Evolutionary conservation across 2,329 filamentous ascomycete genomes (phyloP).

Genomic region (Colletotrichum cereale): DNA sequence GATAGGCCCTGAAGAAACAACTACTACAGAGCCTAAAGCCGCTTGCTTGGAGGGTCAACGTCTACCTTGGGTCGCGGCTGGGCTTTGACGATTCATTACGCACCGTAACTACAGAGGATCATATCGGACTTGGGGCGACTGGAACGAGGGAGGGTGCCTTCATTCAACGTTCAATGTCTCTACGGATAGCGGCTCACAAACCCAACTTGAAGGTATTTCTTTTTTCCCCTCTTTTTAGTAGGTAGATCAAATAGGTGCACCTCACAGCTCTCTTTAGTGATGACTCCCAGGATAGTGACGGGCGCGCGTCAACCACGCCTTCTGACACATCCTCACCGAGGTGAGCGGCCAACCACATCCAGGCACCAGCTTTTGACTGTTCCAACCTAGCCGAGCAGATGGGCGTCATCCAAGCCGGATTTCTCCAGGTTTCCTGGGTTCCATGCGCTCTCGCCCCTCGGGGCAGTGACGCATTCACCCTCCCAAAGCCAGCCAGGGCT

Average conservation of each 20-base stretch:
- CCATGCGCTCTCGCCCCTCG: neutral
- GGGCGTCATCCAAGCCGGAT: neutral
- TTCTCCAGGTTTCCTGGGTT: neutral
- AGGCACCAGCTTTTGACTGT: neutral
- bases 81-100: neutral
- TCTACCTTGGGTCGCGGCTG: neutral
- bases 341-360: neutral
- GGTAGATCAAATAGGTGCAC: neutral
- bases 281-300: neutral
- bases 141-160: neutral
- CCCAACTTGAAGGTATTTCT: too few species aligned
- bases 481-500: neutral
- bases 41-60: neutral
- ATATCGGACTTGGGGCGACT: neutral
- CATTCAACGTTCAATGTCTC: neutral
- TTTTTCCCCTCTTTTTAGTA: neutral
- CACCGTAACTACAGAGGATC: neutral
- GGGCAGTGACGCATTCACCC: slow-evolving; percentile 14
- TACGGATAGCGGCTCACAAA: neutral
- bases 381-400: neutral
- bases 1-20: neutral
- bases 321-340: neutral
- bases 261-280: neutral
- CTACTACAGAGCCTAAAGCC: neutral
- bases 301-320: neutral